Conservation (phyloP, 352 stramenopile species). For the Pythium utonaiense region DNA sequence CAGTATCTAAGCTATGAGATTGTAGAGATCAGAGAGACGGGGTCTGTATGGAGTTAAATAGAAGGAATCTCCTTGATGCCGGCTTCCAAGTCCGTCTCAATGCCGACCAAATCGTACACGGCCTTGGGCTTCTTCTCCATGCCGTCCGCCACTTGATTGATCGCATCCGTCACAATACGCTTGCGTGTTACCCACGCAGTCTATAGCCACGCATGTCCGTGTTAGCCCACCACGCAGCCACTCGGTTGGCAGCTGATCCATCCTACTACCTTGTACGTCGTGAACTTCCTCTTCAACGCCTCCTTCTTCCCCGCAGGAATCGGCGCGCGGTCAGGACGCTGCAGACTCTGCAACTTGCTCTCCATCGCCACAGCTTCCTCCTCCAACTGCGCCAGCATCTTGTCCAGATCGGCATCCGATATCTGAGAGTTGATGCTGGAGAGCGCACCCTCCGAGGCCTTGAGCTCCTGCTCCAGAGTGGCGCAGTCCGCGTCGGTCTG, state of each 20-base stretch:
- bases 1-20: background rate
- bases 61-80: slow-evolving; percentile 63
- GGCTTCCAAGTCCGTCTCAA: slow-evolving; percentile 71
- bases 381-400: slow-evolving; percentile 38
- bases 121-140: slow-evolving; percentile 82
- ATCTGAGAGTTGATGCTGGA: slow-evolving; percentile 54
- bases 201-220: slow-evolving; percentile 23
- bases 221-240: no score
- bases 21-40: background rate
- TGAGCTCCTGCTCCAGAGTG: slow-evolving; percentile 51
- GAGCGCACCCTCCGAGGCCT: slow-evolving; percentile 41
- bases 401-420: slow-evolving; percentile 61
- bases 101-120: slow-evolving; percentile 49
- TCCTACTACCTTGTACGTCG: slow-evolving; percentile 57
- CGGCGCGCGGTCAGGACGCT: slow-evolving; percentile 34
- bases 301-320: slow-evolving; percentile 65
- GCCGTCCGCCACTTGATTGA: slow-evolving; percentile 76
- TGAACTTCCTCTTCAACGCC: slow-evolving; percentile 61
- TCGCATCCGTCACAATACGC: slow-evolving; percentile 69
- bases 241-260: no score
- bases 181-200: slow-evolving; percentile 71
- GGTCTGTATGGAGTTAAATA: slow-evolving; percentile 45
- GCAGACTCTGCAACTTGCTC: slow-evolving; percentile 46
- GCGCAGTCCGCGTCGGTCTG: slow-evolving; percentile 40
- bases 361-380: slow-evolving; percentile 36